Conservation (phyloP, 352 stramenopile species). For the Phytophthora pseudosyringae region DNA sequence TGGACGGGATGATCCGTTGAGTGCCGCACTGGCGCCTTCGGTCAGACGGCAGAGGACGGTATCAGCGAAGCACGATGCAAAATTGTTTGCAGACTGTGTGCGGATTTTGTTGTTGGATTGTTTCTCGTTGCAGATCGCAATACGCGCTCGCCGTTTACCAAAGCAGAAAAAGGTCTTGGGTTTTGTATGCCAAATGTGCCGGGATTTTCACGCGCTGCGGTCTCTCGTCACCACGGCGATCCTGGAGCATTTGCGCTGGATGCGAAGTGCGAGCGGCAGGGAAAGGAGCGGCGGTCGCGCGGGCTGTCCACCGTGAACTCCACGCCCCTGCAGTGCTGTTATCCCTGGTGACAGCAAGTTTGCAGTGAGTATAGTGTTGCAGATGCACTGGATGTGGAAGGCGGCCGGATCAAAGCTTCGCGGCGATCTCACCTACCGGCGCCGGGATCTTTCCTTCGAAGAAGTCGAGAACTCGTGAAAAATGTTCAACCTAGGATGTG, state of each 20-base stretch:
- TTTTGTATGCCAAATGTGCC: constrained; percentile 33
- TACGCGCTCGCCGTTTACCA: constrained; percentile 1
- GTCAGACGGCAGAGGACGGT: constrained; percentile 21
- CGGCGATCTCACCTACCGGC: constrained; percentile 2
- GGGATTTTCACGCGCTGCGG: constrained; percentile 19
- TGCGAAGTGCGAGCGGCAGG: constrained; percentile 33
- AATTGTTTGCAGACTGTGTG: constrained; percentile 16
- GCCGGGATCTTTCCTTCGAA: constrained; percentile 9
- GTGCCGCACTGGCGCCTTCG: constrained; percentile 29
- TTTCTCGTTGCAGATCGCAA: constrained; percentile 13
- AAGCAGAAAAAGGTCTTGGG: constrained; percentile 12
- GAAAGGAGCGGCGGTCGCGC: constrained; percentile 27
- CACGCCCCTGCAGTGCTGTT: constrained; percentile 22
- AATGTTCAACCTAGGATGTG: constrained; percentile 16
- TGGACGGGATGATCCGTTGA: constrained; percentile 43
- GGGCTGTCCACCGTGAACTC: no score
- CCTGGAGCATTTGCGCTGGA: constrained; percentile 21
- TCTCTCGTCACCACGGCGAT: constrained; percentile 19
- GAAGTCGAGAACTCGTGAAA: constrained; percentile 6
- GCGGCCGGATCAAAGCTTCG: constrained; percentile 4
- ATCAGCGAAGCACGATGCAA: neutral
- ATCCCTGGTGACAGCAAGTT: constrained; percentile 25
- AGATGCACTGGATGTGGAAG: constrained; percentile 24
- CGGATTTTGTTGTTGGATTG: constrained; percentile 26
- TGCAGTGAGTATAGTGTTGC: neutral